Evolutionary conservation across 2,329 filamentous ascomycete species (phyloP).

Genomic region (Colletotrichum karsti): DNA sequence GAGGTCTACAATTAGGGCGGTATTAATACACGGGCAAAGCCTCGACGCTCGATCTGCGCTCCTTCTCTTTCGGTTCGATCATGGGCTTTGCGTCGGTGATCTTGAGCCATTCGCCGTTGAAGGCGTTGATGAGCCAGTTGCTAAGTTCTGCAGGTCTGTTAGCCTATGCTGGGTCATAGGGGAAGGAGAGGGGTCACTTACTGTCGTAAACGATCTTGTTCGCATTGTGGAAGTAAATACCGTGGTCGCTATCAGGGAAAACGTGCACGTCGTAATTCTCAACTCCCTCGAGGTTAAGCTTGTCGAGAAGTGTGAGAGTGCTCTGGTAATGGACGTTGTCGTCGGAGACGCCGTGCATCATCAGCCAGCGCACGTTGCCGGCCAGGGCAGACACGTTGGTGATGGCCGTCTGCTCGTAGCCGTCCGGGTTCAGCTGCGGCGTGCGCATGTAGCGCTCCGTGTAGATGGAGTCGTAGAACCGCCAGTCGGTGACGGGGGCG

Average conservation of each 20-base stretch:
- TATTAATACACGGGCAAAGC: background rate
- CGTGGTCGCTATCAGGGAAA: constrained; percentile 95
- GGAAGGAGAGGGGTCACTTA: constrained; percentile 61
- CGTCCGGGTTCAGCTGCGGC: constrained; percentile 80
- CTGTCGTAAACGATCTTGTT: constrained; percentile 92
- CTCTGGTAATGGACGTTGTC: constrained; percentile 99
- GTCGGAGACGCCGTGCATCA: constrained; percentile 97
- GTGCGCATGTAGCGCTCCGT: constrained; percentile 98
- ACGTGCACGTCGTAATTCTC: constrained; percentile 97
- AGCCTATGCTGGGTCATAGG: background rate
- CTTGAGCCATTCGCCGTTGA: constrained; percentile 93
- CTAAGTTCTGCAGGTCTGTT: constrained; percentile 66
- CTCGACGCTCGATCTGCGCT: background rate
- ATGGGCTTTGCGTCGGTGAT: constrained; percentile 58
- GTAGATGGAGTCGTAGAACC: constrained; percentile 93
- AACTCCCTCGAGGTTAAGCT: constrained; percentile 80
- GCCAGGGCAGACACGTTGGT: constrained; percentile 77
- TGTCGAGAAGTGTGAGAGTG: constrained; percentile 86
- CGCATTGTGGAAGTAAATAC: constrained; percentile 94
- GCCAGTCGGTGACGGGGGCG: constrained; percentile 98
- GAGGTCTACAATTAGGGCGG: background rate
- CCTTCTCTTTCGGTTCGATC: constrained; percentile 32
- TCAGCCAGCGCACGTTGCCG: constrained; percentile 83
- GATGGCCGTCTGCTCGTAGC: constrained; percentile 81
- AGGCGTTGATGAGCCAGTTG: constrained; percentile 96